Evolutionary conservation across 2,329 filamentous ascomycete species (phyloP).

Genomic region (Monosporascus sp.): DNA sequence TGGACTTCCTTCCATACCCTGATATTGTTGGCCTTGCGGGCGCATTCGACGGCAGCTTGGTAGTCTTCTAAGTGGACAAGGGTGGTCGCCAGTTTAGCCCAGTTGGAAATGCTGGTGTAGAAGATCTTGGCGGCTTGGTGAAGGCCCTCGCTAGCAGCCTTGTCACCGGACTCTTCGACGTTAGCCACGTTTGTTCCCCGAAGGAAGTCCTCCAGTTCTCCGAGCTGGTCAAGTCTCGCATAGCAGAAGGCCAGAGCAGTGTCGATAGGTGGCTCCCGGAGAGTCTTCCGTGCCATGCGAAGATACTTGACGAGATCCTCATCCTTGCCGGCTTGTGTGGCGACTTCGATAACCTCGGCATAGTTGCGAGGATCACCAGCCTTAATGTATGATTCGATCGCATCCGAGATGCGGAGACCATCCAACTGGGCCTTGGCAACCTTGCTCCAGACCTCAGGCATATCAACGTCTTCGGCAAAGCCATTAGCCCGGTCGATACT

Average conservation of each 20-base stretch:
- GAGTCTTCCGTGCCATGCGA: slow-evolving; percentile 94
- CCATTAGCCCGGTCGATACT: slow-evolving; percentile 96
- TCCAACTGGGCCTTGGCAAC: slow-evolving; percentile 97
- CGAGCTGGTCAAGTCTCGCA: slow-evolving; percentile 84
- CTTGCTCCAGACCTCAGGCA: slow-evolving; percentile 95
- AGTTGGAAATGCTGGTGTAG: slow-evolving; percentile 97
- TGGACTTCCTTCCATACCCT: slow-evolving; percentile 99
- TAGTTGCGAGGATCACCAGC: slow-evolving; percentile 91
- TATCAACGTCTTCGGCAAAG: slow-evolving; percentile 90
- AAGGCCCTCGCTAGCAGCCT: slow-evolving; percentile 90
- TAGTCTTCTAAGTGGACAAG: slow-evolving; percentile 96
- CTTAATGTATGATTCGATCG: slow-evolving; percentile 96
- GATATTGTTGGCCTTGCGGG: slow-evolving; percentile 97
- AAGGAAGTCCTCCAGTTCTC: slow-evolving; percentile 94
- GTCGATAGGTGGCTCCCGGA: slow-evolving; percentile 89
- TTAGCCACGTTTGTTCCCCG: slow-evolving; percentile 91
- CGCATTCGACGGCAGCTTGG: slow-evolving; percentile 94
- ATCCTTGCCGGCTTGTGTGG: slow-evolving; percentile 92
- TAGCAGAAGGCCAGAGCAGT: slow-evolving; percentile 92
- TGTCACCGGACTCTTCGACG: slow-evolving; percentile 94
- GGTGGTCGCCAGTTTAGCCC: slow-evolving; percentile 97
- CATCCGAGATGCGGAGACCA: slow-evolving; percentile 84
- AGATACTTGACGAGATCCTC: slow-evolving; percentile 96
- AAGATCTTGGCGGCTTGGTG: slow-evolving; percentile 99
- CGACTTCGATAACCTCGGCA: slow-evolving; percentile 91